Percentiles rank a stretch among this genome's conserved stretches.
Evolutionary conservation across 2,329 filamentous ascomycete species (phyloP).

Genomic region (Trichoderma atrobrunneum): DNA sequence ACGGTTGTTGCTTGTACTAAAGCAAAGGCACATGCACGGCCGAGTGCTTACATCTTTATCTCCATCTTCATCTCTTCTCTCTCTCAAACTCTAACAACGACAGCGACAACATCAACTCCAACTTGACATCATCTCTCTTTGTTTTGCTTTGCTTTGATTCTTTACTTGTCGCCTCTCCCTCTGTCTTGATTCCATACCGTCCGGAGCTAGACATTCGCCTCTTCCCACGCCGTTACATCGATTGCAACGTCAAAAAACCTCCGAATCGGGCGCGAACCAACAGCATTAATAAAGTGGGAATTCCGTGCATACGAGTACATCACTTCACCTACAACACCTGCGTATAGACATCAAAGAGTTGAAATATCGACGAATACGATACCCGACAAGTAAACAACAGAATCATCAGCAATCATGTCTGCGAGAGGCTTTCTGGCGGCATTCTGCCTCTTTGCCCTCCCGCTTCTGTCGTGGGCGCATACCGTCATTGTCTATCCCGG

Average conservation of each 20-base stretch:
- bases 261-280: background rate
- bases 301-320: background rate
- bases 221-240: background rate
- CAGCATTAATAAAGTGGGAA: background rate
- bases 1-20: background rate
- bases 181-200: background rate
- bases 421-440: background rate
- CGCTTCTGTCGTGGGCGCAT: constrained; percentile 46
- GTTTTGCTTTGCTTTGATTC: background rate
- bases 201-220: background rate
- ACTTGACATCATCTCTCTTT: background rate
- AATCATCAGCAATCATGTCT: background rate
- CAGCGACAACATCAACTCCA: background rate
- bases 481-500: constrained; percentile 83
- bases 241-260: background rate
- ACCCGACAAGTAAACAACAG: background rate
- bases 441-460: constrained; percentile 2
- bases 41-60: background rate
- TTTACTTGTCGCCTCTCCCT: background rate
- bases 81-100: background rate
- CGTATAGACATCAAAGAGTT: background rate
- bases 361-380: background rate
- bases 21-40: background rate
- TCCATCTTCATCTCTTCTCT: background rate
- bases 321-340: background rate